Evolutionary conservation across 257 asterid genomes (phyloP).

Genomic region (Plantago major): DNA sequence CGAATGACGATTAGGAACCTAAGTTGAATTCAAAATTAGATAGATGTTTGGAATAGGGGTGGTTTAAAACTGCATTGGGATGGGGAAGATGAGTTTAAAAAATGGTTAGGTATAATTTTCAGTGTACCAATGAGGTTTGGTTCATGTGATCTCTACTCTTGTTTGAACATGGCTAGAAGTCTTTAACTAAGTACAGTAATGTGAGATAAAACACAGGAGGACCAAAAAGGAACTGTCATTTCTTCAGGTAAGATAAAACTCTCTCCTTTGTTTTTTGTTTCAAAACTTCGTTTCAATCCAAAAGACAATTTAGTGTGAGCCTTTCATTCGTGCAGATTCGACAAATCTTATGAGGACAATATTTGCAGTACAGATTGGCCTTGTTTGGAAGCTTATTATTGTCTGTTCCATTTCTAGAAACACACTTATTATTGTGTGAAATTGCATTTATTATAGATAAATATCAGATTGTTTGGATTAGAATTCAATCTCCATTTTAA

Average conservation of each 20-base stretch:
- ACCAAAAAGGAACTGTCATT: background rate
- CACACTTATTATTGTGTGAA: too few species aligned
- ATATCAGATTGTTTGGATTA: too few species aligned
- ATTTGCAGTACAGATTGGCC: background rate
- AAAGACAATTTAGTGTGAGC: background rate
- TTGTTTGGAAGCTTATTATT: conserved; percentile 11
- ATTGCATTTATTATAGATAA: too few species aligned
- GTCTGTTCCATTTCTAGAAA: background rate
- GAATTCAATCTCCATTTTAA: too few species aligned
- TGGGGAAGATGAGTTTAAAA: too few species aligned
- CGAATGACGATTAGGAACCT: too few species aligned
- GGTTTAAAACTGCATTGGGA: too few species aligned
- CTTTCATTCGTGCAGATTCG: conserved; percentile 2
- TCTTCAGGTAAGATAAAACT: background rate
- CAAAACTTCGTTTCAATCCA: conserved; percentile 4
- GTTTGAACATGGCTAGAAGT: conserved; percentile 22
- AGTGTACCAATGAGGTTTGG: too few species aligned
- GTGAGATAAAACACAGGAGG: background rate
- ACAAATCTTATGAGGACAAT: background rate
- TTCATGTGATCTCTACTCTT: background rate
- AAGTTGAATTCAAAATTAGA: too few species aligned
- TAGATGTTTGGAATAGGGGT: too few species aligned
- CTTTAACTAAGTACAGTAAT: conserved; percentile 18
- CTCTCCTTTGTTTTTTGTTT: conserved; percentile 18
- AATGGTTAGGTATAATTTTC: too few species aligned